Conservation (phyloP, 495 filamentous ascomycete genomes). For the Neurospora sp. region DNA sequence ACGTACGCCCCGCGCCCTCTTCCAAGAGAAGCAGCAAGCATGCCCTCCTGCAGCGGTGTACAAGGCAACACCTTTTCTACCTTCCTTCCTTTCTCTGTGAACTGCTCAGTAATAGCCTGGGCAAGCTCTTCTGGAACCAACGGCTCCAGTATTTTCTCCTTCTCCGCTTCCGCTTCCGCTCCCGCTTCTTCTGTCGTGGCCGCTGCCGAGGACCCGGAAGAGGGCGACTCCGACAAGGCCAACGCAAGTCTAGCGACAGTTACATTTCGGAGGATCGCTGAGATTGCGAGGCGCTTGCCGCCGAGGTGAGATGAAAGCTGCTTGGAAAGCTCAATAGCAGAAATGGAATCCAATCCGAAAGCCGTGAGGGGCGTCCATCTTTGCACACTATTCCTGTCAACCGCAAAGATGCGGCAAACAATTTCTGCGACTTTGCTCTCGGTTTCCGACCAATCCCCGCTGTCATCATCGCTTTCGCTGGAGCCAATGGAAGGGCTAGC, state of each 20-base stretch:
- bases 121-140: slow-evolving; percentile 30
- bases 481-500: slow-evolving; percentile 11
- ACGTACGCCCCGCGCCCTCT: slow-evolving; percentile 26
- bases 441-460: slow-evolving; percentile 40
- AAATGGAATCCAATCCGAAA: slow-evolving; percentile 73
- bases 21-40: slow-evolving; percentile 49
- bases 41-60: slow-evolving; percentile 72
- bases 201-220: neutral
- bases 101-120: slow-evolving; percentile 19
- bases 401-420: slow-evolving; percentile 31
- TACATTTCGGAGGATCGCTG: slow-evolving; percentile 51
- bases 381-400: slow-evolving; percentile 45
- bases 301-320: slow-evolving; percentile 33
- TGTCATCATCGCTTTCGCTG: slow-evolving; percentile 20
- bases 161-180: neutral
- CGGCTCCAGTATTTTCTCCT: slow-evolving; percentile 1
- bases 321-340: slow-evolving; percentile 57
- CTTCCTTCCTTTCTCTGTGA: slow-evolving; percentile 20
- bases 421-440: slow-evolving; percentile 42
- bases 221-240: slow-evolving; percentile 8
- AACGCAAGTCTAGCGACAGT: slow-evolving; percentile 46
- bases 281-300: slow-evolving; percentile 41
- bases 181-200: neutral
- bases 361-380: slow-evolving; percentile 35
- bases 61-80: slow-evolving; percentile 58